These are phyloP conservation scores for Umbelopsis isabellina DNA, from an alignment of 192 early-diverging fungal genomes.

Conservation along the genomic window DNA sequence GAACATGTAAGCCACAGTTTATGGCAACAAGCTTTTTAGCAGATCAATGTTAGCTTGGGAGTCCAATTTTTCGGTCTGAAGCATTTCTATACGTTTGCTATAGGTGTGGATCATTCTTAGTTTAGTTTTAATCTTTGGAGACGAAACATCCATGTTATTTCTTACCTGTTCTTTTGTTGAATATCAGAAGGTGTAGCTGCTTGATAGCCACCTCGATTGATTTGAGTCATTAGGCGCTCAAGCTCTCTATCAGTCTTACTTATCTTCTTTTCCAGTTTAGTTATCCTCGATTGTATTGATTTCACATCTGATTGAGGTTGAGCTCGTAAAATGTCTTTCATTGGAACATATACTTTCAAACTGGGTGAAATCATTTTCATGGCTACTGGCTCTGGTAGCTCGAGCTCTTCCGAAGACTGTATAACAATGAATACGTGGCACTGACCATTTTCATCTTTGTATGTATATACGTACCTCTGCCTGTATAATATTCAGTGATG, in stretches of 20 bases:
- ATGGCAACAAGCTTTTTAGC: background rate
- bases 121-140: no score
- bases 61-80: background rate
- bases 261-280: slow-evolving; percentile 36
- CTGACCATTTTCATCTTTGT: background rate
- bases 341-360: slow-evolving; percentile 45
- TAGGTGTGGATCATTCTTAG: no score
- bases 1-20: no score
- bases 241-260: slow-evolving; percentile 34
- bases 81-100: slow-evolving; percentile 19
- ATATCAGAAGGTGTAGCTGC: slow-evolving; percentile 30
- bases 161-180: slow-evolving; percentile 46
- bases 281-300: slow-evolving; percentile 12
- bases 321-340: slow-evolving; percentile 29
- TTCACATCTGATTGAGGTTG: slow-evolving; percentile 28
- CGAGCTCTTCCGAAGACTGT: background rate
- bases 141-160: background rate
- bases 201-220: slow-evolving; percentile 35
- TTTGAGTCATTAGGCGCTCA: slow-evolving; percentile 30
- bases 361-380: slow-evolving; percentile 30
- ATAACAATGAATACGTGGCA: background rate
- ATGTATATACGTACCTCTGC: slow-evolving; percentile 26
- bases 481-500: slow-evolving; percentile 29
- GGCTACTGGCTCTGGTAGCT: background rate
- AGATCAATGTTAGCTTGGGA: slow-evolving; percentile 21